These are phyloP conservation scores for Plectosphaerella plurivora DNA, from an alignment of 2,329 filamentous ascomycete genomes.

Conservation along the genomic window DNA sequence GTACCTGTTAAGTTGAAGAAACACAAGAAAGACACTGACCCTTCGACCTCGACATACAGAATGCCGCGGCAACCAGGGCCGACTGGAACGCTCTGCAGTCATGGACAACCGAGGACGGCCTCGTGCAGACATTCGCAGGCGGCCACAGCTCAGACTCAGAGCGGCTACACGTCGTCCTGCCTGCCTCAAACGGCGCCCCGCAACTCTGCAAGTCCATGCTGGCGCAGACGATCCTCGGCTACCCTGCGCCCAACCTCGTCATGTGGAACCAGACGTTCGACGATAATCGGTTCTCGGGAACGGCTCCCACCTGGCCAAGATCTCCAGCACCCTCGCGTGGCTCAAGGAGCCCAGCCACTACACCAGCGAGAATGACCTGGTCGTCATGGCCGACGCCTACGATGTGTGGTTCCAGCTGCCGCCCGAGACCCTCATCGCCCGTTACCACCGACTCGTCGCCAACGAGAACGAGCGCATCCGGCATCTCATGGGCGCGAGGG, in stretches of 20 bases:
- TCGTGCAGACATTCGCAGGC: background rate
- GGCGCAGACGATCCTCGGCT: slow-evolving; percentile 2
- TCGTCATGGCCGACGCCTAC: slow-evolving; percentile 4
- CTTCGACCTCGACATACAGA: background rate
- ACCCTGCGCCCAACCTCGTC: slow-evolving; percentile 1
- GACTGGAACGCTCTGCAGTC: background rate
- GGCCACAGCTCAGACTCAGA: background rate
- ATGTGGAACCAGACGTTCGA: slow-evolving; percentile 3
- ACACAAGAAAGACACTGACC: background rate
- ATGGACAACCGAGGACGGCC: slow-evolving; percentile 1
- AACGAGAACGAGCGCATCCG: slow-evolving; percentile 16
- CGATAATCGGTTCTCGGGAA: background rate
- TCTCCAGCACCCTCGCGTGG: slow-evolving; percentile 18
- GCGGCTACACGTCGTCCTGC: slow-evolving; percentile 1
- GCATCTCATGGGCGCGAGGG: slow-evolving; percentile 16
- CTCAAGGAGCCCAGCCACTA: slow-evolving; percentile 12
- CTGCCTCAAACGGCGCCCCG: background rate
- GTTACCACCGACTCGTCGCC: slow-evolving; percentile 17
- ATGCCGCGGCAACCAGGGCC: background rate
- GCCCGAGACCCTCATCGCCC: slow-evolving; percentile 16
- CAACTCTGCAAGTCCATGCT: slow-evolving; percentile 3
- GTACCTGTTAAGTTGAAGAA: background rate
- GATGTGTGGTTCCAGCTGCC: slow-evolving; percentile 4
- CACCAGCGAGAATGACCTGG: slow-evolving; percentile 5
- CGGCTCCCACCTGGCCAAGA: slow-evolving; percentile 22